A percentile compares a stretch with the other conserved stretches of the same genome.
Conservation (phyloP, 495 filamentous ascomycete species). For the Trichocladium uniseriatum region DNA sequence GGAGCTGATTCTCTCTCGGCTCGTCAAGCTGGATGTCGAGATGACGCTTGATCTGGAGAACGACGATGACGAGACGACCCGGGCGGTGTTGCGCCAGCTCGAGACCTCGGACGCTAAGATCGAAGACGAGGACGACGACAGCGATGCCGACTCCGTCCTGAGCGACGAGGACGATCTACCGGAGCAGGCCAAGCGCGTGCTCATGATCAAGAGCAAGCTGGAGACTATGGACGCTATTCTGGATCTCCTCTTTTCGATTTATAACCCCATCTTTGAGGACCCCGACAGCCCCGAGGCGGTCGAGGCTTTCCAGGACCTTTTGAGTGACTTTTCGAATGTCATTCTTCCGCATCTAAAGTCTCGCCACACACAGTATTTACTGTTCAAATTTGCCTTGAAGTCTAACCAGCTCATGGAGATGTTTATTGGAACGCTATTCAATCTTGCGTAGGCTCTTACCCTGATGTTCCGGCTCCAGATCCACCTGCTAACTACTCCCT, state of each 20-base stretch:
- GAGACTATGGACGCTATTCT: slow-evolving; percentile 90
- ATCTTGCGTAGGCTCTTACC: slow-evolving; percentile 32
- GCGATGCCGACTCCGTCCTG: slow-evolving; percentile 44
- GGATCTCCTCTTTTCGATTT: slow-evolving; percentile 78
- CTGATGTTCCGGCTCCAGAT: neutral
- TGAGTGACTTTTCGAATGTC: slow-evolving; percentile 72
- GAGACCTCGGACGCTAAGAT: slow-evolving; percentile 28
- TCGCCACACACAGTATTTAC: slow-evolving; percentile 30
- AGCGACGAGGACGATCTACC: slow-evolving; percentile 42
- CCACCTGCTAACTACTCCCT: slow-evolving; percentile 7
- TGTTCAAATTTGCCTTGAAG: slow-evolving; percentile 86
- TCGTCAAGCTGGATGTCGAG: slow-evolving; percentile 86
- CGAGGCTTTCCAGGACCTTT: slow-evolving; percentile 56
- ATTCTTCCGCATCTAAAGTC: slow-evolving; percentile 57
- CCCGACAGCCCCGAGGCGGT: slow-evolving; percentile 40
- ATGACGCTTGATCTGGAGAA: slow-evolving; percentile 83
- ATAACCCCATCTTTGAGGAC: slow-evolving; percentile 56
- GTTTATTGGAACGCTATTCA: slow-evolving; percentile 70
- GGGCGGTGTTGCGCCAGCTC: slow-evolving; percentile 38
- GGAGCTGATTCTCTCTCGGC: slow-evolving; percentile 65
- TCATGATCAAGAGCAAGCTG: slow-evolving; percentile 66
- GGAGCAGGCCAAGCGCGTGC: slow-evolving; percentile 38
- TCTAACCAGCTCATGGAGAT: slow-evolving; percentile 64
- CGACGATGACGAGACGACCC: slow-evolving; percentile 42
- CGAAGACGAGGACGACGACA: slow-evolving; percentile 52